Evolutionary conservation across 805 yeast genomes (phyloP).

Genomic region (Candida suzukii): DNA sequence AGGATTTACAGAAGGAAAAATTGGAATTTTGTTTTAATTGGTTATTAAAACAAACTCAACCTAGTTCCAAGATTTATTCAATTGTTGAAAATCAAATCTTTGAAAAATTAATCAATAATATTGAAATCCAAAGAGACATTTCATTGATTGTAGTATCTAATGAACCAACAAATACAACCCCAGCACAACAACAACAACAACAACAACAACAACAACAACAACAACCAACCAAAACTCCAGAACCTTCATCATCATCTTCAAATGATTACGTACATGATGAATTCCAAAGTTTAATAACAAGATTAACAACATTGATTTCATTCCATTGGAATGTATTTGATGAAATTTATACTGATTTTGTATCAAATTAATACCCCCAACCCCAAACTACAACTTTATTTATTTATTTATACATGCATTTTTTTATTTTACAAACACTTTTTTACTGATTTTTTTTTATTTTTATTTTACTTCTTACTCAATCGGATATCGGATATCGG

Average conservation of each 20-base stretch:
- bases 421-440: too few species aligned
- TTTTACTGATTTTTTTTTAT: too few species aligned
- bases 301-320: conserved; percentile 58
- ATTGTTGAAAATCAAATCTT: conserved; percentile 65
- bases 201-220: conserved; percentile 15
- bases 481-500: too few species aligned
- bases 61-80: conserved; percentile 67
- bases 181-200: not conserved
- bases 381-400: too few species aligned
- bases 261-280: conserved; percentile 33
- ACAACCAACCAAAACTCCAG: conserved; percentile 13
- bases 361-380: too few species aligned
- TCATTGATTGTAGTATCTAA: conserved; percentile 19
- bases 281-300: conserved; percentile 47
- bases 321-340: conserved; percentile 86
- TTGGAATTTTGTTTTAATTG: conserved; percentile 64
- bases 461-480: too few species aligned
- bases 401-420: too few species aligned
- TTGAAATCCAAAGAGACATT: conserved; percentile 5
- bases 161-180: conserved; percentile 22
- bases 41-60: conserved; percentile 83
- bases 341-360: conserved; percentile 39
- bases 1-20: conserved; percentile 17
- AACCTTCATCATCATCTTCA: conserved; percentile 6
- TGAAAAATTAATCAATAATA: conserved; percentile 29